These are phyloP conservation scores for Eudorina sp. DNA, from an alignment of 139 green algal genomes.

Conservation along the genomic window DNA sequence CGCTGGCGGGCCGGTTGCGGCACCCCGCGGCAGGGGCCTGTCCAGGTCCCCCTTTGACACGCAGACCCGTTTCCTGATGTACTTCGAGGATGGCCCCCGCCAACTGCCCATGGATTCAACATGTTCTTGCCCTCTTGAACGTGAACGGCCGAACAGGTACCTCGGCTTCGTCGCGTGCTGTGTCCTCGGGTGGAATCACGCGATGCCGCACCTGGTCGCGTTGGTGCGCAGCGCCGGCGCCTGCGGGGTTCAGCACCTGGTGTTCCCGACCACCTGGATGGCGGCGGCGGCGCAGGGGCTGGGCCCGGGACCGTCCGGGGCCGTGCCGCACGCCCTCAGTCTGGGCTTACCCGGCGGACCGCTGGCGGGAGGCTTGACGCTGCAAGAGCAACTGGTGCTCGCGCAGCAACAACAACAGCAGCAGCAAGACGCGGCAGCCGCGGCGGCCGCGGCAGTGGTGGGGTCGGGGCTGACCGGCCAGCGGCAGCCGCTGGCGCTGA, in stretches of 20 bases:
- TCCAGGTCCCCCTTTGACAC: too few relatives aligned
- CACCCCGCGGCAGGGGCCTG: too few relatives aligned
- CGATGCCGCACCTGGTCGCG: background rate
- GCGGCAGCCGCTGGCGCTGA: background rate
- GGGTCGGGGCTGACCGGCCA: background rate
- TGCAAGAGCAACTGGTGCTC: background rate
- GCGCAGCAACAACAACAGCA: constrained; percentile 6
- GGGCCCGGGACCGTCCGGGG: background rate
- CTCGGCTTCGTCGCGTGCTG: constrained; percentile 45
- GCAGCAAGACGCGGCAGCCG: background rate
- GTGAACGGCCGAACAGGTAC: too few relatives aligned
- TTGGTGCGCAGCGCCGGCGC: background rate
- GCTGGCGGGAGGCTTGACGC: background rate
- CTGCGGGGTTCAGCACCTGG: background rate
- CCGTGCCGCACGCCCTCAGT: background rate
- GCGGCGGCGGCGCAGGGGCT: background rate
- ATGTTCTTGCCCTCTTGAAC: too few relatives aligned
- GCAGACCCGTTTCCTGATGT: too few relatives aligned
- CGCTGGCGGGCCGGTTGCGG: too few relatives aligned
- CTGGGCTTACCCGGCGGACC: background rate
- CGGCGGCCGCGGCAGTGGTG: background rate
- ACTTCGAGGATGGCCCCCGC: too few relatives aligned
- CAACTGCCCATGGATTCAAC: too few relatives aligned
- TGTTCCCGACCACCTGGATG: constrained; percentile 3
- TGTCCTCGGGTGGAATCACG: constrained; percentile 31